phyloP scores from a whole-genome alignment of 2,329 filamentous ascomycete genomes.

The Gaeumannomyces tritici region DNA sequence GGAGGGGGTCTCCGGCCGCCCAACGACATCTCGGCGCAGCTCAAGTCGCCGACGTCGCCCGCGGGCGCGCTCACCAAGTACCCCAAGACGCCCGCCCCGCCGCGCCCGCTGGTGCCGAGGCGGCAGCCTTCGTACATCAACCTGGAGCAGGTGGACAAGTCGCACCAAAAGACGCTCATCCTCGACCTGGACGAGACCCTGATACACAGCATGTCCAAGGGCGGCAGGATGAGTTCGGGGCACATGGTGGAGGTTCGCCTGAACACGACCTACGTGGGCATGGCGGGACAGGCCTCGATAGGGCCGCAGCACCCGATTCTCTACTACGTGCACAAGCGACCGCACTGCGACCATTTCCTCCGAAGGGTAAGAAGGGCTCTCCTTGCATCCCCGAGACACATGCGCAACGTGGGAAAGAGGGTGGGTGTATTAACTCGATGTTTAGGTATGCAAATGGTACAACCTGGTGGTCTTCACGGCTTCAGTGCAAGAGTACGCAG shows the following conservation, averaged over 20 bases:
- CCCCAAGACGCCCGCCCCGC: constrained; percentile 79
- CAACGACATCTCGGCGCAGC: constrained; percentile 60
- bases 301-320: constrained; percentile 91
- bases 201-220: constrained; percentile 97
- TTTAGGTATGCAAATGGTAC: constrained; percentile 88
- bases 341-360: constrained; percentile 93
- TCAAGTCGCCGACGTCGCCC: constrained; percentile 91
- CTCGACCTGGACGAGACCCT: constrained; percentile 94
- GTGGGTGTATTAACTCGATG: neutral
- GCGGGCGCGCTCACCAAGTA: constrained; percentile 74
- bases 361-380: constrained; percentile 58
- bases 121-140: constrained; percentile 83
- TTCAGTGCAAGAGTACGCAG: constrained; percentile 95
- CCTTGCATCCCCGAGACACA: neutral
- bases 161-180: constrained; percentile 84
- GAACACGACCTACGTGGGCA: constrained; percentile 59
- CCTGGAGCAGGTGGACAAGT: constrained; percentile 35
- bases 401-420: neutral
- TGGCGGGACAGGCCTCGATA: constrained; percentile 54
- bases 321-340: constrained; percentile 97
- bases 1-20: constrained; percentile 18
- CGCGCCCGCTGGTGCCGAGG: constrained; percentile 78
- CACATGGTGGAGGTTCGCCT: constrained; percentile 98
- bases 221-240: constrained; percentile 87
- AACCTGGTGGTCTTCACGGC: constrained; percentile 95